A percentile compares a stretch with the other conserved stretches of the same genome.
Evolutionary conservation across 2,329 filamentous ascomycete genomes (phyloP).

Genomic region (Chaetomiaceae sp.): DNA sequence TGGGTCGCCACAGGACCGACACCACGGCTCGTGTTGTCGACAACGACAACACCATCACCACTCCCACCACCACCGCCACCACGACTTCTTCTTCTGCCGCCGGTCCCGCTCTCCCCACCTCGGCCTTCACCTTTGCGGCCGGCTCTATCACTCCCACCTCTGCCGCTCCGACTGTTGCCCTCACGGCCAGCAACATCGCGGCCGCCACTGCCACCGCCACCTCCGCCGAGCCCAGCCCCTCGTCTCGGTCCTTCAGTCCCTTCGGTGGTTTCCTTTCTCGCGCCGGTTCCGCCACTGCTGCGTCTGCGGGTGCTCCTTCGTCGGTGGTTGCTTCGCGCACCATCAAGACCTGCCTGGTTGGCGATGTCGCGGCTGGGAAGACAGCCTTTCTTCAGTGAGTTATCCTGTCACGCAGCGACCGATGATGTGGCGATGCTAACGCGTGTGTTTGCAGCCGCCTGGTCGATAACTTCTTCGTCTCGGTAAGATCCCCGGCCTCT

Average conservation of each 20-base stretch:
- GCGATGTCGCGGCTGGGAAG: conserved; percentile 20
- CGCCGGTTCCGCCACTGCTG: not conserved
- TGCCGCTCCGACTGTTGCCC: not conserved
- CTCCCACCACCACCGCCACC: not conserved
- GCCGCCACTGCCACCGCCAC: not conserved
- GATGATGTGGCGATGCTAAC: conserved; percentile 5
- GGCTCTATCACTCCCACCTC: not conserved
- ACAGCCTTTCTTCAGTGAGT: conserved; percentile 22
- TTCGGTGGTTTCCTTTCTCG: conserved; percentile 1
- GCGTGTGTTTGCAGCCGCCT: conserved; percentile 6
- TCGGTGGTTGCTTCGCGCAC: conserved; percentile 1
- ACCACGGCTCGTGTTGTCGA: too few species aligned
- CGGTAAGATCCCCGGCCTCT: not conserved
- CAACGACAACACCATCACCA: not conserved
- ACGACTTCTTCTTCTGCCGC: not conserved
- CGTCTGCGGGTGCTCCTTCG: not conserved
- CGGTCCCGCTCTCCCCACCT: not conserved
- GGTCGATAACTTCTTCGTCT: not conserved
- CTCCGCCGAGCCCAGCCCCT: not conserved
- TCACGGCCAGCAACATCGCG: not conserved
- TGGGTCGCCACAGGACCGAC: not conserved
- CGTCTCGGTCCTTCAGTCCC: not conserved
- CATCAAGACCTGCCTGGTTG: conserved; percentile 23
- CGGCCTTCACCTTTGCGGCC: not conserved
- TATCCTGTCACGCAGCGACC: not conserved